Evolutionary conservation across 805 yeast genomes (phyloP).

Genomic region (Yamadazyma insecticola): DNA sequence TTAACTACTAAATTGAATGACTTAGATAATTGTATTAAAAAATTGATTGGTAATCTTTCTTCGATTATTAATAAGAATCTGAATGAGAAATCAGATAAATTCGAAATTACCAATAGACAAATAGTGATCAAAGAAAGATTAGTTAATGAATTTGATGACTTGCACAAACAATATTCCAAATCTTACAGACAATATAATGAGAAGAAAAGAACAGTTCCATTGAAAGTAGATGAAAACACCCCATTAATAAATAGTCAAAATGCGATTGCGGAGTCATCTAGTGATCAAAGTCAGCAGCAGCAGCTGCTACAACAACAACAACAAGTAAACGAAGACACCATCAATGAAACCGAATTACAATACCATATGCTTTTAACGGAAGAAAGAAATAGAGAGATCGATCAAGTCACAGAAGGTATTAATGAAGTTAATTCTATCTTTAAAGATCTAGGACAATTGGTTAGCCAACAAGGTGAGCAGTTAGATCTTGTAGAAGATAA

Average conservation of each 20-base stretch:
- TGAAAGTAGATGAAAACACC: conserved; percentile 31
- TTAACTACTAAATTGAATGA: conserved; percentile 26
- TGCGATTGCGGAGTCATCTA: too few relatives aligned
- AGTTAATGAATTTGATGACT: conserved; percentile 49
- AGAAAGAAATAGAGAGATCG: conserved; percentile 71
- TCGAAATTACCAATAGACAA: conserved; percentile 35
- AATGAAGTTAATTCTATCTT: conserved; percentile 82
- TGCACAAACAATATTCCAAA: conserved; percentile 28
- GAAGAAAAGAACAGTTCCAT: conserved; percentile 29
- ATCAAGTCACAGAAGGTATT: conserved; percentile 70
- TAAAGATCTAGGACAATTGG: conserved; percentile 72
- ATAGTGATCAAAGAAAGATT: conserved; percentile 48
- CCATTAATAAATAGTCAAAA: conserved; percentile 30
- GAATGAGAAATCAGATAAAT: conserved; percentile 15
- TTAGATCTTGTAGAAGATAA: conserved; percentile 83
- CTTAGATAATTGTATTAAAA: conserved; percentile 27
- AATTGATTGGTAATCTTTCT: conserved; percentile 24
- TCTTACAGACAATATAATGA: conserved; percentile 41
- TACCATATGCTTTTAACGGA: conserved; percentile 61
- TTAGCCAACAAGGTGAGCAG: conserved; percentile 80
- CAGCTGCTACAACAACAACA: conserved; percentile 28
- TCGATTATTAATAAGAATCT: conserved; percentile 23
- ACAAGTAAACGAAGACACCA: conserved; percentile 30
- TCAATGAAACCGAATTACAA: conserved; percentile 50
- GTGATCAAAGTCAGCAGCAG: conserved; percentile 12